A percentile compares a stretch with the other conserved stretches of the same genome.
Evolutionary conservation across 495 filamentous ascomycete genomes (phyloP).

Genomic region (Coniosporium apollinis): DNA sequence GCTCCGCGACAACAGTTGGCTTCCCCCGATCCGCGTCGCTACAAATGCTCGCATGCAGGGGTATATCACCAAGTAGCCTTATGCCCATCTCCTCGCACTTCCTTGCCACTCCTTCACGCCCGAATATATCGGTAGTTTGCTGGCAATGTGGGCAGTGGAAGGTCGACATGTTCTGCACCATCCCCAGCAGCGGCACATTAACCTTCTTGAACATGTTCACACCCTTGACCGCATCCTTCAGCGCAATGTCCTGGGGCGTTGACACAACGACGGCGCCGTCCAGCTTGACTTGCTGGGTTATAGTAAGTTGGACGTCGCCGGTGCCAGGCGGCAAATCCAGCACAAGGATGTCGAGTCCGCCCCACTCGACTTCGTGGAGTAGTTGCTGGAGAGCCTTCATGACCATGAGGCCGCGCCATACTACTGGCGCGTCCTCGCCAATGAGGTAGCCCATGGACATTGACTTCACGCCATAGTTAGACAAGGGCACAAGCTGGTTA

Average conservation of each 20-base stretch:
- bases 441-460: slow-evolving; percentile 98
- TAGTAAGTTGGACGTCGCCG: slow-evolving; percentile 82
- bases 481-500: slow-evolving; percentile 70
- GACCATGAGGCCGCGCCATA: slow-evolving; percentile 94
- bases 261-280: slow-evolving; percentile 83
- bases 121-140: slow-evolving; percentile 64
- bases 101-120: slow-evolving; percentile 31
- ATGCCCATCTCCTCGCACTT: slow-evolving; percentile 50
- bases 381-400: slow-evolving; percentile 95
- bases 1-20: slow-evolving; percentile 81
- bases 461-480: slow-evolving; percentile 90
- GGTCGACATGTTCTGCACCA: slow-evolving; percentile 89
- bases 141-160: slow-evolving; percentile 70
- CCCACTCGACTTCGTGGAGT: slow-evolving; percentile 87
- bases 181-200: slow-evolving; percentile 58
- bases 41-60: slow-evolving; percentile 72
- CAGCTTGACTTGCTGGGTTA: slow-evolving; percentile 77
- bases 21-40: slow-evolving; percentile 77
- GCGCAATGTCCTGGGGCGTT: slow-evolving; percentile 80
- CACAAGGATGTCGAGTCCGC: slow-evolving; percentile 63
- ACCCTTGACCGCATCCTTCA: slow-evolving; percentile 78
- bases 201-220: slow-evolving; percentile 84
- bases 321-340: slow-evolving; percentile 89
- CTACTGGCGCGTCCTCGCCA: slow-evolving; percentile 61
- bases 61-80: slow-evolving; percentile 72